Base-by-base conservation (phyloP, 2,329 filamentous ascomycete species). In the Amphichorda felina region DNA sequence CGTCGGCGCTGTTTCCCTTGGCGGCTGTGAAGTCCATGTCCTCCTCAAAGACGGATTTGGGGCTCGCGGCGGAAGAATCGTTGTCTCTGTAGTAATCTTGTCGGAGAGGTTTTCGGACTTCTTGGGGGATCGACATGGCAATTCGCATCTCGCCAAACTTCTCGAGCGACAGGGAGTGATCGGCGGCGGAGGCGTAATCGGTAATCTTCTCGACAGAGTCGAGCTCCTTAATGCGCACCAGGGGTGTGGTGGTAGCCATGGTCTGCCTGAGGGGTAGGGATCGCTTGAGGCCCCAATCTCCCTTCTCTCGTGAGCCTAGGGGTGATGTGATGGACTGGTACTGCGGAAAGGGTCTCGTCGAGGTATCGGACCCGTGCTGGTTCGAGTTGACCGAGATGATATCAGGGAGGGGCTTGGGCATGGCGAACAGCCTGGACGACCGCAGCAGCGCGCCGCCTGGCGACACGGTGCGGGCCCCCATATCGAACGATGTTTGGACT, bases 211-310 rank as follows among this genome's bases (percentile, higher is more conserved):
- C 87, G 46, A 78, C 72, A 2, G 85, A 83, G 63, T 96, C 89
- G 43, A 94, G 70, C 40, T 81, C 72, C 48, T 76, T 78, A 45
- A 96, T 62, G 43, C 84, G 75, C 36, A 94, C 72, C 34, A 83
- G 66, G 8, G 87, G 83, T n/a, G 77, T 79, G 6, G 79, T 75
- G 6, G 76, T 77, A 36, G 75, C 74, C 15, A 76, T 73, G 5
- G 85, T 88, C 3, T 81, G 78, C 54, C 80, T 80, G 8, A 80
- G 61, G 2, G 89, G 89, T 5, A 96, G 66, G 1, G 86, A 70
- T 37, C 89, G 70, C 63, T 96, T 96, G 48, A 95, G 64, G 11
- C 89, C 89, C 88, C 89, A 96, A 51, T 96, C 89, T 25, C 89
- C 89, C 50, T 75, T 75, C 28, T 68, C 64, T 17, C 85, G 70